Conservation (phyloP, 257 asterid genomes). For the Solanum peruvianum region DNA sequence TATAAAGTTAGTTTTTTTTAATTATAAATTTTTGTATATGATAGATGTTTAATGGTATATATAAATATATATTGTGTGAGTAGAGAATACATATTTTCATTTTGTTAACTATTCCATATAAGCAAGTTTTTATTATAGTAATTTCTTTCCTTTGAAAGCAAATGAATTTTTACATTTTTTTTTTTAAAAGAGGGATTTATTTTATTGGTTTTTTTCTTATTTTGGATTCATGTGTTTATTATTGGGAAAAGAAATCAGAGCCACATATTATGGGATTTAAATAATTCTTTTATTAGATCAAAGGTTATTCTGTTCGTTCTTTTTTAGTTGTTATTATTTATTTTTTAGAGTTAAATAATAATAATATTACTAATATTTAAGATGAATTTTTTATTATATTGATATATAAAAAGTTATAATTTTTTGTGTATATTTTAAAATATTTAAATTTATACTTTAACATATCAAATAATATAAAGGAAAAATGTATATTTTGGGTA, state of each 20-base stretch:
- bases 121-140: neutral
- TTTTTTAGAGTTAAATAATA: too few relatives aligned
- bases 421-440: too few relatives aligned
- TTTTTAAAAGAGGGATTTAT: neutral
- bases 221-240: neutral
- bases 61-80: too few relatives aligned
- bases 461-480: too few relatives aligned
- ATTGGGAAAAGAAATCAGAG: neutral
- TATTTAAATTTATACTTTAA: too few relatives aligned
- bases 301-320: rapidly evolving
- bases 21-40: neutral
- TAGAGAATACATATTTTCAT: neutral
- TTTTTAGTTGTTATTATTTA: rapidly evolving
- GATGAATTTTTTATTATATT: too few relatives aligned
- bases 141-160: neutral
- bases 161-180: neutral
- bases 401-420: rapidly evolving
- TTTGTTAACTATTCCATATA: neutral
- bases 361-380: too few relatives aligned
- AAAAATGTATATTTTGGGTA: too few relatives aligned
- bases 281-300: too few relatives aligned
- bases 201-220: neutral
- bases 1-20: too few relatives aligned
- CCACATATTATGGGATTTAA: neutral
- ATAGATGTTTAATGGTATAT: neutral